Evolutionary conservation across 176 grass and related monocot genomes (phyloP), one percentile per base, ranked within the genome.

Genomic region (Carex myosuroides): DNA sequence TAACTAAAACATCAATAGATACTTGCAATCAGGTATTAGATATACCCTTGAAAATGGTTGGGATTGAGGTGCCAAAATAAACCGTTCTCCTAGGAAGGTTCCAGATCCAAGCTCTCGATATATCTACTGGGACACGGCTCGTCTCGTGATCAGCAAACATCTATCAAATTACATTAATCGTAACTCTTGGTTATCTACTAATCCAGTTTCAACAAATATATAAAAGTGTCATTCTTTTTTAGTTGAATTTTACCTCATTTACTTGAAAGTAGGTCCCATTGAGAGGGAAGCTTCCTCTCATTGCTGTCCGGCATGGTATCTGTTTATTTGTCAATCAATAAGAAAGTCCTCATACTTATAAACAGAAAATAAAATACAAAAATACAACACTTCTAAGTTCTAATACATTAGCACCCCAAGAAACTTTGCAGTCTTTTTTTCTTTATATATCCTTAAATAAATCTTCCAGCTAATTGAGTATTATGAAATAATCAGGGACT

Each of bases 201-300:
- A 79, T 71, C 50, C 13, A 50, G 13, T 66, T 46, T 8, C 6
- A 88, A 50, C 42, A 83, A 66, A 20, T 16, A 65, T 30, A 83
- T 16, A 77, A 39, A 33, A 7, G 32, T 57, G 33, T 62, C n/a
- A 78, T 35, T 61, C 4, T 29, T 26, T 64, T 67, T 37, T 77
- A 67, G 57, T 85, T 67, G 48, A 72, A 70, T 11, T 54, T 86
- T 81, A 91, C 90, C 90, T 91, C 92, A 44, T 91, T 98, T 73
- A 94, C 91, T 94, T 90, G 91, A 72, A 98, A 98, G 84, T 94
- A 94, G 57, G 91, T 94, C 17, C 95, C 90, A 57, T 90, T 98
- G 50, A 94, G 95, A 80, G 95, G 86, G 66, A 98, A 93, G 80
- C 84, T 93, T 87, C 89, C 95, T 90, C 87, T 90, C 92, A 94